These are phyloP conservation scores for Saccharomycopsis babjevae DNA, from an alignment of 805 yeast genomes.

Conservation along the genomic window DNA sequence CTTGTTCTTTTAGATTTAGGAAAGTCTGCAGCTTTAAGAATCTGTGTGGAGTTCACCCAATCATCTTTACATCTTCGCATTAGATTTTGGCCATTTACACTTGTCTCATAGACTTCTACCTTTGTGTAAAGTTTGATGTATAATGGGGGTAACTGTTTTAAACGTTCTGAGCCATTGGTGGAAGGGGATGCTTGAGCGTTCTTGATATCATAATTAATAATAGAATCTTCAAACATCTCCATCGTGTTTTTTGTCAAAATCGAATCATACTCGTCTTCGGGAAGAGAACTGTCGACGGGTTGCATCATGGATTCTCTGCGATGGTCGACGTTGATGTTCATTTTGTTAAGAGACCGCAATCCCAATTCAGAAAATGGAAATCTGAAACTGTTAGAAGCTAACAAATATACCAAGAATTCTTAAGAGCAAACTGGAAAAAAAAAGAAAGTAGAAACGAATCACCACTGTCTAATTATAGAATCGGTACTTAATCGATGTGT, in stretches of 20 bases:
- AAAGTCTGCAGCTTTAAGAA: constrained; percentile 65
- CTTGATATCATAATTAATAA: background rate
- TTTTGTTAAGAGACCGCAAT: background rate
- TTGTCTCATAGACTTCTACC: constrained; percentile 50
- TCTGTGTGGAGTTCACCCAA: constrained; percentile 89
- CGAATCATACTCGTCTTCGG: background rate
- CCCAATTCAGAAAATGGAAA: background rate
- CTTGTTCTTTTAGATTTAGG: constrained; percentile 74
- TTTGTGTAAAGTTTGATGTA: constrained; percentile 40
- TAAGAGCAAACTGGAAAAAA: background rate
- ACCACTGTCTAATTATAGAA: background rate
- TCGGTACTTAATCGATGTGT: no score
- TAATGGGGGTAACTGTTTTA: constrained; percentile 18
- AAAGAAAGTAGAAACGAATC: background rate
- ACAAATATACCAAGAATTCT: background rate
- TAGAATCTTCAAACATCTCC: background rate
- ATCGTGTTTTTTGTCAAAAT: background rate
- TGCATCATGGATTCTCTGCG: background rate
- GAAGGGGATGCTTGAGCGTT: background rate
- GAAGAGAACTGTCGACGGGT: background rate
- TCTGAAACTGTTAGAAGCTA: background rate
- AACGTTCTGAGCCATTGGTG: background rate
- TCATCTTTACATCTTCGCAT: constrained; percentile 89
- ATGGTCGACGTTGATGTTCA: background rate
- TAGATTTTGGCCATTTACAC: constrained; percentile 59